phyloP scores from a whole-genome alignment of 192 early-diverging fungal genomes.

The Chytriomyces sp. region DNA sequence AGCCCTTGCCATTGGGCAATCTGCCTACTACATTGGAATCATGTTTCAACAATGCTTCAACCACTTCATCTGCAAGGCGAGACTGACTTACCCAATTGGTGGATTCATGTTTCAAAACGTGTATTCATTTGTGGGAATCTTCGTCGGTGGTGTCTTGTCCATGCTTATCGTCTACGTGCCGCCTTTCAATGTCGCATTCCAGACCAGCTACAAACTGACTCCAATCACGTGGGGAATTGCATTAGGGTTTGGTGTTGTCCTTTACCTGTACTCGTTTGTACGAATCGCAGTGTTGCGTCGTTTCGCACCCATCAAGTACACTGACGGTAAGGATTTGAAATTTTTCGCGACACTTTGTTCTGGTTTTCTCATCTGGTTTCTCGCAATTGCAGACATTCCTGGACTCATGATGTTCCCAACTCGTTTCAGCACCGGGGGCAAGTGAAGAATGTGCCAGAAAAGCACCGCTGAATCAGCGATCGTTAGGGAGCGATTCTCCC shows the following conservation, averaged over 20 bases:
- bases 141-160: constrained; percentile 61
- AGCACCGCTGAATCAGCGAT: background rate
- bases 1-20: constrained; percentile 79
- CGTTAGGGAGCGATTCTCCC: too few species aligned
- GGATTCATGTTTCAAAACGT: constrained; percentile 78
- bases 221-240: constrained; percentile 84
- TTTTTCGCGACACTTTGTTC: too few species aligned
- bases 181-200: constrained; percentile 50
- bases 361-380: too few species aligned
- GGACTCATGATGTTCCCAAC: constrained; percentile 79
- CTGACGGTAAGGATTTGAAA: constrained; percentile 56
- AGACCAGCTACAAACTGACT: constrained; percentile 65
- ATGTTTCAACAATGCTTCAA: constrained; percentile 92
- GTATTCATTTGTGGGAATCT: constrained; percentile 44
- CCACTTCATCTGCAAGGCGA: constrained; percentile 90
- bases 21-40: constrained; percentile 75
- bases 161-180: constrained; percentile 61
- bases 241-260: constrained; percentile 52
- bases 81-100: constrained; percentile 77
- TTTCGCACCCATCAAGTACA: constrained; percentile 38
- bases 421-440: constrained; percentile 47
- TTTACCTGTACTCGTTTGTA: constrained; percentile 2
- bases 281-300: background rate
- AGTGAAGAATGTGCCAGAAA: constrained; percentile 3
- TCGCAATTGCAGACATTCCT: constrained; percentile 43